phyloP scores from a whole-genome alignment of 805 yeast genomes.

The Saccharomycopsis sp. region DNA sequence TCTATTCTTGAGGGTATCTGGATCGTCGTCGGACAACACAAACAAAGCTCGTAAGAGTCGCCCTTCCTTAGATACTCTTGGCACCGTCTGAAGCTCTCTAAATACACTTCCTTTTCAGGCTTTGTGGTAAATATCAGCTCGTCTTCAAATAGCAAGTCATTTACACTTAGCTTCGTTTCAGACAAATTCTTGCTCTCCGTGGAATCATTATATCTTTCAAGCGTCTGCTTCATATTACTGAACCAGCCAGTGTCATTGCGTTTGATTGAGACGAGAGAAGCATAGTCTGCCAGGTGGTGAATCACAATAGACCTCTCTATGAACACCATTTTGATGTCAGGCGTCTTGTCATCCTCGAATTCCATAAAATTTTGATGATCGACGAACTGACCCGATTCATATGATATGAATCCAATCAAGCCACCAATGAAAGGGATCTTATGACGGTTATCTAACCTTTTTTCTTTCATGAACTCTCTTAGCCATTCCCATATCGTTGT shows the following conservation, averaged over 20 bases:
- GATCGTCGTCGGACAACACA: slow-evolving; percentile 69
- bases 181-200: slow-evolving; percentile 25
- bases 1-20: slow-evolving; percentile 39
- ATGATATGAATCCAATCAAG: slow-evolving; percentile 73
- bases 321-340: slow-evolving; percentile 71
- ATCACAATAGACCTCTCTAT: slow-evolving; percentile 57
- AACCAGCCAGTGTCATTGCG: slow-evolving; percentile 35
- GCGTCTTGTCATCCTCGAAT: slow-evolving; percentile 37
- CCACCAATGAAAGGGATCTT: slow-evolving; percentile 87
- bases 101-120: slow-evolving; percentile 53
- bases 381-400: slow-evolving; percentile 71
- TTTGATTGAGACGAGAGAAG: slow-evolving; percentile 48
- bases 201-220: slow-evolving; percentile 15
- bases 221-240: slow-evolving; percentile 17
- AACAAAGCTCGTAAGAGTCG: slow-evolving; percentile 74
- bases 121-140: slow-evolving; percentile 26
- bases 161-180: slow-evolving; percentile 18
- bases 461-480: slow-evolving; percentile 40
- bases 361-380: slow-evolving; percentile 27
- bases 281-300: slow-evolving; percentile 39
- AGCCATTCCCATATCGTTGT: slow-evolving; percentile 43
- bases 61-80: slow-evolving; percentile 47
- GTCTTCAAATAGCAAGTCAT: not conserved
- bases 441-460: slow-evolving; percentile 20
- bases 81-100: slow-evolving; percentile 50